Evolutionary conservation across 1,284 basidiomycete species (phyloP), one percentile per base, ranked within the genome.

Genomic region (Pyrrhoderma noxium): DNA sequence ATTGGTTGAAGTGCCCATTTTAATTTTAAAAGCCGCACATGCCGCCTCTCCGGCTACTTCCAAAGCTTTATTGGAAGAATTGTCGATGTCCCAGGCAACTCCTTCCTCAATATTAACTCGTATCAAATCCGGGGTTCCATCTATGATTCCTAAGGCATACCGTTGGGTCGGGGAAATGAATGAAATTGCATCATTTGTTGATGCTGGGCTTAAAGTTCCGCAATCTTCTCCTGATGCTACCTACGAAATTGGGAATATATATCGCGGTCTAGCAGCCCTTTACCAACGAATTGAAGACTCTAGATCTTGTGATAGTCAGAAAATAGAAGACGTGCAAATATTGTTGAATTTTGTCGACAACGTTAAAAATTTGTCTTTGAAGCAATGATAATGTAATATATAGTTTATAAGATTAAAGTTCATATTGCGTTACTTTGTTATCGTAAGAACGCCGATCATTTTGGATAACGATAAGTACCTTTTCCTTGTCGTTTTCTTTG

Each of bases 141-240:
- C 61, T 9, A 79, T 79, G 77, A 61, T 79, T 25, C 75, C 73
- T 16, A 82, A 80, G 58, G 77, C 77, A 13, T 80, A 82, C 58
- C 70, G 79, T 47, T 82, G 73, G 72, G 70, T 75, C 4, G 73
- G 70, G 43, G 78, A 82, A 64, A 81, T 80, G 79, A 66, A 74
- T 41, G 81, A 82, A 61, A 79, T 83, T 43, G 70, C 72, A 1
- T 66, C 61, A 8, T 81, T 80, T 60, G 73, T 81, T 3, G 72
- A 74, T 8, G 13, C 49, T 13, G 44, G 23, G 9, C 4, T 36
- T 3, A n/a, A n/a, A n/a, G n/a, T n/a, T n/a, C n/a, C n/a, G n/a
- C 8, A 45, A 11, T 19, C 9, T 14, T 22, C 16, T 3, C 8
- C 14, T 8, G 36, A 39, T 16, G 25, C n/a, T 7, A 70, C 65